Percentiles rank a stretch among this genome's conserved stretches.
These are phyloP conservation scores for Fusarium brachygibbosum DNA, from an alignment of 2,329 filamentous ascomycete species.

Conservation along the genomic window DNA sequence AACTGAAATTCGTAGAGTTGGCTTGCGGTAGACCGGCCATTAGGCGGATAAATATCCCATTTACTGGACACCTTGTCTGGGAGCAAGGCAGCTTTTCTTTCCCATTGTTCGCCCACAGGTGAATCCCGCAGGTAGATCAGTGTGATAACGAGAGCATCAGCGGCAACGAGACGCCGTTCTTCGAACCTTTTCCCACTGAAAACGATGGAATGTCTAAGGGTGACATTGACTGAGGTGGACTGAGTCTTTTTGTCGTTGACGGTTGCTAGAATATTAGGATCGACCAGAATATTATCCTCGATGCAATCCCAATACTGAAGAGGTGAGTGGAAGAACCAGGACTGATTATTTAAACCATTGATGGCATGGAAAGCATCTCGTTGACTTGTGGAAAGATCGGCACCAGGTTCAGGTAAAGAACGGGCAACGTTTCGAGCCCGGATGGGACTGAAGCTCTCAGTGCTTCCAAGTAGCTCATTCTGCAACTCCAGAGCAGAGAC, in stretches of 20 bases:
- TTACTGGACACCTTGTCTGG: conserved; percentile 62
- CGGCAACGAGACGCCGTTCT: conserved; percentile 75
- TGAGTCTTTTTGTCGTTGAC: conserved; percentile 75
- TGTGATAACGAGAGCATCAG: conserved; percentile 83
- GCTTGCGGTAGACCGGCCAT: conserved; percentile 66
- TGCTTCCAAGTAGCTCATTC: conserved; percentile 74
- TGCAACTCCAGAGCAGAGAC: conserved; percentile 77
- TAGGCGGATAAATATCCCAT: conserved; percentile 75
- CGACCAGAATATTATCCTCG: conserved; percentile 67
- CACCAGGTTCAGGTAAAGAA: conserved; percentile 48
- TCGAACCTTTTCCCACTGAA: conserved; percentile 85
- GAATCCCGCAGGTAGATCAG: conserved; percentile 77
- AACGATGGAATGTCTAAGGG: conserved; percentile 81
- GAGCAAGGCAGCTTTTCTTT: conserved; percentile 68
- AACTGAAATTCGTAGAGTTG: conserved; percentile 85
- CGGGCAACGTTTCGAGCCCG: conserved; percentile 50
- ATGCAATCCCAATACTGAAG: conserved; percentile 84
- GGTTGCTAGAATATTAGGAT: conserved; percentile 74
- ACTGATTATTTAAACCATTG: conserved; percentile 71
- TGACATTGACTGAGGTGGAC: conserved; percentile 78
- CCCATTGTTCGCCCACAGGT: conserved; percentile 75
- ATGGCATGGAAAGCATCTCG: conserved; percentile 70
- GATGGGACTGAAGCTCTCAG: conserved; percentile 67
- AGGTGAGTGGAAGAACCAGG: conserved; percentile 87
- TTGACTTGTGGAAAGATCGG: conserved; percentile 59